Conservation (phyloP, 2,329 filamentous ascomycete genomes). For the Arthroderma sp. region DNA sequence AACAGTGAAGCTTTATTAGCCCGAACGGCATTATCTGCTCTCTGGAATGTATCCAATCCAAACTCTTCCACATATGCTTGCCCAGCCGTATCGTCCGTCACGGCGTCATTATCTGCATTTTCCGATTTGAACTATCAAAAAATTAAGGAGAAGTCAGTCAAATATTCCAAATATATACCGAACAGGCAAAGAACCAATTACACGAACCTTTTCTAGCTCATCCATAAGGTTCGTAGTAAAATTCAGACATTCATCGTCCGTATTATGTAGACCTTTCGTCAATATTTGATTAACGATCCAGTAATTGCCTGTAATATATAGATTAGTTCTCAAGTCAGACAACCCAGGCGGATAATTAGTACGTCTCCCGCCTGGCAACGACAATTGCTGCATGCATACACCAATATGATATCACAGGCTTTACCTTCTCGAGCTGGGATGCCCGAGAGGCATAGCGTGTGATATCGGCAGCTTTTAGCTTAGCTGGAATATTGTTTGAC, state of each 20-base stretch:
- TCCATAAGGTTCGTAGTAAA: conserved; percentile 84
- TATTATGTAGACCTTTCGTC: conserved; percentile 60
- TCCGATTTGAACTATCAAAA: conserved; percentile 50
- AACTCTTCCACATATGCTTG: conserved; percentile 93
- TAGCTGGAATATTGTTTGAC: conserved; percentile 56
- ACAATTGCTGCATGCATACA: conserved; percentile 47
- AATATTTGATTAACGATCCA: conserved; percentile 91
- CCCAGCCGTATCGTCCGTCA: conserved; percentile 71
- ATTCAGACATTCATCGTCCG: conserved; percentile 60
- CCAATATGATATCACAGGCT: conserved; percentile 89
- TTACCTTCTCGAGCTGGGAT: conserved; percentile 67
- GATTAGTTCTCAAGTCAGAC: background rate
- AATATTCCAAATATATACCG: background rate
- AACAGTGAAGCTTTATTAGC: conserved; percentile 73
- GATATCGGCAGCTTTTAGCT: conserved; percentile 68
- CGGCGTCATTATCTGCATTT: conserved; percentile 64
- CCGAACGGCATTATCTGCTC: conserved; percentile 68
- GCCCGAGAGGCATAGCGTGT: conserved; percentile 73
- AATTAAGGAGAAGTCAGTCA: conserved; percentile 2
- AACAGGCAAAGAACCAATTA: background rate
- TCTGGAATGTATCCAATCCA: conserved; percentile 71
- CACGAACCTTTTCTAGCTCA: conserved; percentile 61
- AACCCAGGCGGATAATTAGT: too few relatives aligned
- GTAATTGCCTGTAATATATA: conserved; percentile 54
- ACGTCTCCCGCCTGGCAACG: background rate